Evolutionary conservation across 2,329 filamentous ascomycete species (phyloP).

Genomic region (Rhynchosporium agropyri): DNA sequence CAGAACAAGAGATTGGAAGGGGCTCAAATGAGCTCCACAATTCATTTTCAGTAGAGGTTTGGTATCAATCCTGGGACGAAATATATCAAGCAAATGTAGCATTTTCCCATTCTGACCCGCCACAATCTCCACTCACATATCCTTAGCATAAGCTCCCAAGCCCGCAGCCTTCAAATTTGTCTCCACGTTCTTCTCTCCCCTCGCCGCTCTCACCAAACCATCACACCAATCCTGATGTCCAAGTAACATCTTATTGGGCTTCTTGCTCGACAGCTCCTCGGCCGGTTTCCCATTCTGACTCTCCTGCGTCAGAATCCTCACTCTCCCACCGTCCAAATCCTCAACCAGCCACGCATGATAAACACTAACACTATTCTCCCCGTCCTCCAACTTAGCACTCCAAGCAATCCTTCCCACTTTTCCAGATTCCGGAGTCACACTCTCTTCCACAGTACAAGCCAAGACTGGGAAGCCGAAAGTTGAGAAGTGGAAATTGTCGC

Average conservation of each 20-base stretch:
- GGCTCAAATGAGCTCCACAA: no score
- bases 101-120: background rate
- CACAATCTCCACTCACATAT: background rate
- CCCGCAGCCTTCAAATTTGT: slow-evolving; percentile 8
- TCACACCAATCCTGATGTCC: slow-evolving; percentile 15
- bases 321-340: slow-evolving; percentile 1
- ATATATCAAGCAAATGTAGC: no score
- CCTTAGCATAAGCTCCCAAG: slow-evolving; percentile 5
- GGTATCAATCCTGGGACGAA: no score
- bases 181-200: background rate
- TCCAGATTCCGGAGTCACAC: background rate
- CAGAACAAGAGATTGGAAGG: no score
- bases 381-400: background rate
- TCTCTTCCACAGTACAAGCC: background rate
- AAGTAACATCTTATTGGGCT: slow-evolving; percentile 13
- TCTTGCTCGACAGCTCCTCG: slow-evolving; percentile 2
- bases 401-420: slow-evolving; percentile 2
- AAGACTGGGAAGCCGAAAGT: slow-evolving; percentile 8
- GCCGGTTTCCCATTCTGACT: slow-evolving; percentile 7
- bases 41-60: no score
- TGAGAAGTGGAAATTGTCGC: slow-evolving; percentile 3
- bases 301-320: slow-evolving; percentile 14
- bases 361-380: slow-evolving; percentile 2
- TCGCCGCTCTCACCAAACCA: slow-evolving; percentile 4
- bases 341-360: slow-evolving; percentile 16